phyloP scores from a whole-genome alignment of 495 filamentous ascomycete species.

The Peziza echinospora region DNA sequence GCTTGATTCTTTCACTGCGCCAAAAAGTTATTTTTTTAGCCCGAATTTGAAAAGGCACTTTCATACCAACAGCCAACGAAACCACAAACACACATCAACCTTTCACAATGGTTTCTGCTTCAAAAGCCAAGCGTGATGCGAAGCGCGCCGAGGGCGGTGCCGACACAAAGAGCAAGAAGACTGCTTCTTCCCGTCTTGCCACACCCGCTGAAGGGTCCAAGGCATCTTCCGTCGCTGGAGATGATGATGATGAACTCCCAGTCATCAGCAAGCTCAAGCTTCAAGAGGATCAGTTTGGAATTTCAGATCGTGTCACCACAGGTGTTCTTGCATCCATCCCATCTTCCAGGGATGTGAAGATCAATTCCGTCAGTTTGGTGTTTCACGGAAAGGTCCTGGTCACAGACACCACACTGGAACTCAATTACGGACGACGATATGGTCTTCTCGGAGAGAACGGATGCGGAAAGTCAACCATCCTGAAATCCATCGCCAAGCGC shows the following conservation, averaged over 20 bases:
- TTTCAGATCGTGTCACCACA: constrained; percentile 95
- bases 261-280: constrained; percentile 37
- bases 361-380: constrained; percentile 75
- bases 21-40: no score
- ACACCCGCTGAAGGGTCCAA: constrained; percentile 36
- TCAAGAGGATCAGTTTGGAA: constrained; percentile 86
- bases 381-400: constrained; percentile 97
- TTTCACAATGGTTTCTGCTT: constrained; percentile 64
- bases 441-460: constrained; percentile 96
- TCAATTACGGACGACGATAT: constrained; percentile 83
- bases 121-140: constrained; percentile 91
- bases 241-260: constrained; percentile 26
- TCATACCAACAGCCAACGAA: no score
- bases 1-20: no score
- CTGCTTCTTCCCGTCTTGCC: constrained; percentile 34
- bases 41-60: no score
- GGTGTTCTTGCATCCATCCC: constrained; percentile 77
- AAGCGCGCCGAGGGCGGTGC: constrained; percentile 68
- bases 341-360: constrained; percentile 80
- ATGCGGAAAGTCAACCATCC: constrained; percentile 88
- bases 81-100: background rate
- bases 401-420: constrained; percentile 75
- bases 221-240: constrained; percentile 46
- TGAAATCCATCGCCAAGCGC: constrained; percentile 82
- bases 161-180: constrained; percentile 51